Evolutionary conservation across 768 basidiomycete genomes (phyloP).

Genomic region (Mycena kentingensis): DNA sequence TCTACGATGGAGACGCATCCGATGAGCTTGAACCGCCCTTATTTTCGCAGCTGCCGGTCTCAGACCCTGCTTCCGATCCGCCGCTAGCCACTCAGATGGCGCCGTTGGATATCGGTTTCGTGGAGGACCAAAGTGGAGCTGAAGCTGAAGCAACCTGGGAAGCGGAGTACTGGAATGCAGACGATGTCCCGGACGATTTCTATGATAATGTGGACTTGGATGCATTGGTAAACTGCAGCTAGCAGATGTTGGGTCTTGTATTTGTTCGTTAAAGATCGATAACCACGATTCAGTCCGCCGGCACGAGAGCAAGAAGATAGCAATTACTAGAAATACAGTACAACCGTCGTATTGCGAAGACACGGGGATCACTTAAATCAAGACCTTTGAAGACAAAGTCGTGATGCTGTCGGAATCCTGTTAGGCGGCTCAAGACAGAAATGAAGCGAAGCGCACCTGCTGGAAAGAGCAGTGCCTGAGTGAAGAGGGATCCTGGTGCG

Average conservation of each 20-base stretch:
- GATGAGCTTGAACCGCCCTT: background rate
- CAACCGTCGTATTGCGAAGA: too few species aligned
- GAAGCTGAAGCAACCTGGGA: constrained; percentile 38
- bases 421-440: too few species aligned
- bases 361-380: too few species aligned
- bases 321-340: too few species aligned
- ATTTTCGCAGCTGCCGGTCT: constrained; percentile 16
- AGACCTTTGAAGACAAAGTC: too few species aligned
- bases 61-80: constrained; percentile 3
- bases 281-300: too few species aligned
- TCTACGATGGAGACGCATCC: constrained; percentile 24
- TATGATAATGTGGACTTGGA: constrained; percentile 26
- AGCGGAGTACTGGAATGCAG: constrained; percentile 50
- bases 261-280: too few species aligned
- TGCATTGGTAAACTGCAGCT: background rate
- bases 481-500: background rate
- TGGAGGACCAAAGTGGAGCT: constrained; percentile 30
- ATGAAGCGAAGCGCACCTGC: too few species aligned
- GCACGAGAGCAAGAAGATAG: too few species aligned
- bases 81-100: constrained; percentile 26
- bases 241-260: too few species aligned
- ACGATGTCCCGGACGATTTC: constrained; percentile 43
- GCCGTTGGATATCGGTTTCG: constrained; percentile 39
- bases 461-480: too few species aligned
- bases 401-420: too few species aligned